Percentiles rank a stretch among this genome's conserved stretches.
phyloP scores from a whole-genome alignment of 768 basidiomycete genomes.

The Termitomyces sp. region DNA sequence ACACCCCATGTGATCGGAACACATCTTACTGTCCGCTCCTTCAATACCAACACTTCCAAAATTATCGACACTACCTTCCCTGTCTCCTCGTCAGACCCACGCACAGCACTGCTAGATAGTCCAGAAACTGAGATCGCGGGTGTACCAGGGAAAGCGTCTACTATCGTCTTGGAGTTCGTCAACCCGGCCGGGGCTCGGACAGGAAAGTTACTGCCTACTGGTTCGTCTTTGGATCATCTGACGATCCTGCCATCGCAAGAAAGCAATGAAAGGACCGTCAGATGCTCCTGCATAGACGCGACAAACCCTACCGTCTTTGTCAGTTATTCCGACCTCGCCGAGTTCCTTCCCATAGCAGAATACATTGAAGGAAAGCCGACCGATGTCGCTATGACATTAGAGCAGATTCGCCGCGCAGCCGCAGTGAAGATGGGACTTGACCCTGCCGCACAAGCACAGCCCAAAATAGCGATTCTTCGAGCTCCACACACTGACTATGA shows the following conservation, averaged over 20 bases:
- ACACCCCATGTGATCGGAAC: conserved; percentile 18
- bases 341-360: conserved; percentile 34
- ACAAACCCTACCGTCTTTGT: conserved; percentile 76
- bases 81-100: conserved; percentile 24
- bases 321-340: conserved; percentile 35
- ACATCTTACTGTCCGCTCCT: conserved; percentile 48
- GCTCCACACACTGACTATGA: conserved; percentile 23
- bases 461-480: conserved; percentile 62
- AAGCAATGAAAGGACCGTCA: conserved; percentile 19
- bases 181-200: conserved; percentile 67
- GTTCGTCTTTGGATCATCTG: conserved; percentile 42
- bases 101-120: conserved; percentile 39
- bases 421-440: conserved; percentile 63
- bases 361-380: conserved; percentile 29
- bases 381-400: conserved; percentile 32
- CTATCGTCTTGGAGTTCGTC: conserved; percentile 63
- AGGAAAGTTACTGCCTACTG: conserved; percentile 65
- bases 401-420: conserved; percentile 50
- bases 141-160: conserved; percentile 61
- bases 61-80: conserved; percentile 69
- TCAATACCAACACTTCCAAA: conserved; percentile 74
- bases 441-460: conserved; percentile 60
- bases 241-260: conserved; percentile 20
- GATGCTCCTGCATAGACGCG: conserved; percentile 62
- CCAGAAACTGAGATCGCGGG: conserved; percentile 61